Base-by-base conservation (phyloP, 2,329 filamentous ascomycete genomes). In the Fonsecaea pedrosoi region DNA sequence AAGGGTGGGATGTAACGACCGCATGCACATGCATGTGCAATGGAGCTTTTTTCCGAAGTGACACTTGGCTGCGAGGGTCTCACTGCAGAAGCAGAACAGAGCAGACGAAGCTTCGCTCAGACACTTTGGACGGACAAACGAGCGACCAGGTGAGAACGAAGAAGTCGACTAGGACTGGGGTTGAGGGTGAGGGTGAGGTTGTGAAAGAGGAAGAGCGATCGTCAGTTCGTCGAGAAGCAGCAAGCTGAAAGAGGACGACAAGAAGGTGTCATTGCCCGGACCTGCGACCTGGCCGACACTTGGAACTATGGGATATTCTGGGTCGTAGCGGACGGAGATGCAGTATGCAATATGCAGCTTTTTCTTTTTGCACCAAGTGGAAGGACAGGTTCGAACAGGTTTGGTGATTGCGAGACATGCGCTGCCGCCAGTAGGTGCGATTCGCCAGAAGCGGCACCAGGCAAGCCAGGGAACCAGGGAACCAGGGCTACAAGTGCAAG, bases 11-110 rank as follows among this genome's bases (percentile, higher is more conserved):
- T 64, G 64, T 63, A 65, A 70, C 53, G 57, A 61, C 56, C 45
- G 63, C 60, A 58, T 42, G 56, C 60, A 60, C 65, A 70, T 68
- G 68, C 65, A 68, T 68, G 65, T 70, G 68, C 68, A 59, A 65
- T 57, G 65, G 58, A 70, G 63, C 62, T 65, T 54, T 54, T 63
- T 57, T 57, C 37, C 21, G 45, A 61, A 37, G 35, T 15, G 62
- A 62, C 50, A 38, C 57, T 53, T 64, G 60, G 61, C 38, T 37
- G 34, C 40, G 13, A 45, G 25, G 57, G 61, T 25, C 30, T 50
- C 58, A 62, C 61, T 32, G 48, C 64, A 65, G 50, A 40, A 15
- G n/a, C 2, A 54, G 15, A 48, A 8, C 18, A 50, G 18, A 25
- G 45, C 3, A 21, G 8, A 50, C 18, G 15, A 50, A 25, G 42